Base-by-base conservation (phyloP, 495 filamentous ascomycete species). In the Thozetella sp. region DNA sequence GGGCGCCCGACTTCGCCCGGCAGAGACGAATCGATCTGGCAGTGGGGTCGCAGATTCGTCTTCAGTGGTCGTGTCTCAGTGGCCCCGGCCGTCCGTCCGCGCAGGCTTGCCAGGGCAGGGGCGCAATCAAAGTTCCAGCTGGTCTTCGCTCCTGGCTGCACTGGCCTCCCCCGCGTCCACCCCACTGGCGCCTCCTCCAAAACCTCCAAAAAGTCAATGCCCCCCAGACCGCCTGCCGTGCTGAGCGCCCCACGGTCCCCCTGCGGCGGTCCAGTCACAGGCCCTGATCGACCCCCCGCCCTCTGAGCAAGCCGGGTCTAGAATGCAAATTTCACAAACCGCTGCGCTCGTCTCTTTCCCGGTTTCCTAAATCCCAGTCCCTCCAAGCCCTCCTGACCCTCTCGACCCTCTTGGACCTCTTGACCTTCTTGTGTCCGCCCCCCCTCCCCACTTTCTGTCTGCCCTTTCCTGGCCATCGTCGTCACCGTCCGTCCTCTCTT, bases 81-180 rank as follows among this genome's bases (percentile, higher is more conserved):
- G 11, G 43, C n/a, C 43, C 11, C 9, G 43, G 3, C n/a, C 43
- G 43, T 48, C 43, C 10, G n/a, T n/a, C 43, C 12, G 43, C 3
- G 43, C 6, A 6, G n/a, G 43, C 20, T 48, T 48, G 11, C 43
- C 12, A 48, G n/a, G n/a, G n/a, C n/a, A n/a, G n/a, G n/a, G n/a
- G n/a, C 43, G 12, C 43, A 15, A 6, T 15, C 6, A 37, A 37
- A 15, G 6, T n/a, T n/a, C 43, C 43, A 48, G n/a, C 43, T 48
- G 43, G 43, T 20, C 3, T n/a, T n/a, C n/a, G n/a, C n/a, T 11
- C 43, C n/a, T 48, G 11, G 11, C 43, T 48, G 43, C 43, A 13
- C 43, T 48, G 43, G 43, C 43, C 43, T 48, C 43, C 43, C 43
- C 43, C 43, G 43, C 43, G 43, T 48, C 43, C 43, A 48, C 43